Base-by-base conservation (phyloP, 495 filamentous ascomycete genomes). In the Endocarpon pusillum region DNA sequence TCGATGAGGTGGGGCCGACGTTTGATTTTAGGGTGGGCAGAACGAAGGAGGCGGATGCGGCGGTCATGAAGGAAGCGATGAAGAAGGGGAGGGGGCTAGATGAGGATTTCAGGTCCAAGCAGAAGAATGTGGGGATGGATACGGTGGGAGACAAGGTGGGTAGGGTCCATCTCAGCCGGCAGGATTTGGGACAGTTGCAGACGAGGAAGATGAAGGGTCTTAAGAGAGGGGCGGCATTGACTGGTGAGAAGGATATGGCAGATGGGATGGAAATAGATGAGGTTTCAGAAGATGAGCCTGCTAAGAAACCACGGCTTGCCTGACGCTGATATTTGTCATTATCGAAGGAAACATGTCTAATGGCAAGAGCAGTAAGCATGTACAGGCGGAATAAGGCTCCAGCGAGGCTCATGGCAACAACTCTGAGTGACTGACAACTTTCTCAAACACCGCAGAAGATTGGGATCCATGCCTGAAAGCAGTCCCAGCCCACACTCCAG, bases 161-260 rank as follows among this genome's bases (percentile, higher is more conserved):
- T 35, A 70, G 84, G 36, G 83, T 97, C 36, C 91, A 97, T 59
- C 55, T 89, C 19, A 82, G 78, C 49, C 84, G 80, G 64, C 82
- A 94, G 57, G 87, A 96, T 59, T 65, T 97, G 22, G 64, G 61
- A 38, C 67, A 75, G 39, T 52, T 97, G 56, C 89, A 96, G 71
- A 94, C 83, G 29, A 71, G 89, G 49, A 97, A 97, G 75, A 94
- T 97, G 86, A 97, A 97, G 73, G 89, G 89, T 38, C 55, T 97
- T 42, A 96, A 96, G 70, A 64, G 91, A 33, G 66, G 67, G 18
- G 63, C 70, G 15, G 72, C 62, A 32, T 59, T 54, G n/a, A 56
- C 61, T 37, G 52, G 52, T 8, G 57, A 52, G 21, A 46, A 53
- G 26, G 54, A 53, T 8, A 48, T 53, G 19, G 43, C 40, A 3